Base-by-base conservation (phyloP, 257 asterid genomes). In the Solanum pinnatisectum region DNA sequence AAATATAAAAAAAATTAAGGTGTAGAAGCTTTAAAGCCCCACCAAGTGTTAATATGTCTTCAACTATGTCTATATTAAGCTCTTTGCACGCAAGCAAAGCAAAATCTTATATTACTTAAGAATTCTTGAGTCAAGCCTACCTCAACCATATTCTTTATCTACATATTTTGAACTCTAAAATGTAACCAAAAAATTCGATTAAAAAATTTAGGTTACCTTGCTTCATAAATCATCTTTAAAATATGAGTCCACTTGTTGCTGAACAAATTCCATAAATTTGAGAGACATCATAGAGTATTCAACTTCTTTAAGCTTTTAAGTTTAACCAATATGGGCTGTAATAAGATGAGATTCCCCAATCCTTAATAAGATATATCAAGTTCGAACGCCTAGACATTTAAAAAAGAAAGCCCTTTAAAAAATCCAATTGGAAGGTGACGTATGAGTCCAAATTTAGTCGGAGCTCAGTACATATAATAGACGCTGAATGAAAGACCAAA, bases 61-160 rank as follows among this genome's bases (percentile, higher is more conserved):
- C 91, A 91, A 89, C 90, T 44, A 27, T 46, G 18, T 79, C 90
- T 68, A 44, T 88, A 65, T 36, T 20, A 33, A 70, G 87, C 76
- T 89, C 88, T 93, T 86, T 92, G 93, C 84, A 87, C 87, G 86
- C 91, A 63, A 87, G 92, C 91, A 88, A 35, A 87, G 81, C 42
- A 82, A 81, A 82, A 82, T 82, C 85, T 82, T 3, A 73, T 30
- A 49, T 82, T 82, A 82, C 70, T 27, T 20, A 30, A 49, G 70
- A 83, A 36, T 68, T 88, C 88, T 49, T 35, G 27, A 46, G 92
- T 92, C 93, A 92, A 92, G 93, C 94, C 94, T 85, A 77, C 87
- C 94, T 89, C 94, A 93, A 90, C 94, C 30, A 81, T 89, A 92
- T 74, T 89, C 70, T 81, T 10, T 18, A 81, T 81, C 68, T 81